Conservation (phyloP, 2,329 filamentous ascomycete species). For the Arthrobotrys musiformis region DNA sequence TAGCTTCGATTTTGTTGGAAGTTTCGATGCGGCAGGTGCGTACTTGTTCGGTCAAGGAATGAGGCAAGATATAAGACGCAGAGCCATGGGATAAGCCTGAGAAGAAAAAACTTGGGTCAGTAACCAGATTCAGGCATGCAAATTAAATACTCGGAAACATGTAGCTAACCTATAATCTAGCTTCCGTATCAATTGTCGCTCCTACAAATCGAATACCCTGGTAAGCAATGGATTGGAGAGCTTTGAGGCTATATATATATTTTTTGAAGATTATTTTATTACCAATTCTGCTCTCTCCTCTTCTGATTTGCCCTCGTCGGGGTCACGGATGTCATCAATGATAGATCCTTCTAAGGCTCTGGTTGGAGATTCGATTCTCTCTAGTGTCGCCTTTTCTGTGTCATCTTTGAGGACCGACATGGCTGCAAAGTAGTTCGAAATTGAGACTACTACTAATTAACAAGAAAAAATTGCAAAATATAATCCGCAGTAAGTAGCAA, state of each 20-base stretch:
- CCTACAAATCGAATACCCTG: constrained; percentile 64
- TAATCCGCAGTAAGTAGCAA: background rate
- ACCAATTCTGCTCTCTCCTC: constrained; percentile 73
- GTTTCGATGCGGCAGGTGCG: constrained; percentile 40
- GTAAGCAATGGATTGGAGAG: background rate
- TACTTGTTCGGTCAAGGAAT: constrained; percentile 70
- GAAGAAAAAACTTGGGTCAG: constrained; percentile 15
- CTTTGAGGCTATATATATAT: background rate
- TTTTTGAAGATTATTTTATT: constrained; percentile 60
- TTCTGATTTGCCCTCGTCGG: constrained; percentile 73
- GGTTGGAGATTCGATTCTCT: constrained; percentile 37
- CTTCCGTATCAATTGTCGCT: constrained; percentile 72
- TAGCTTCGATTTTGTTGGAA: constrained; percentile 63
- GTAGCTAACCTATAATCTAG: constrained; percentile 72
- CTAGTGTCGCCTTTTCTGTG: constrained; percentile 34
- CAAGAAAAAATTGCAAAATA: background rate
- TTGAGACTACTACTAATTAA: constrained; percentile 2
- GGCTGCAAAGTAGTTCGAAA: background rate
- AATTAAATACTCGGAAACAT: constrained; percentile 58
- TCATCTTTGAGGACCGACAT: constrained; percentile 20
- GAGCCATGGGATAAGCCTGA: constrained; percentile 63
- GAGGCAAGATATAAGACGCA: constrained; percentile 78
- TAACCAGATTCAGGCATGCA: background rate
- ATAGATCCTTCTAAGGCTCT: constrained; percentile 26
- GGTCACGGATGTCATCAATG: constrained; percentile 63